Evolutionary conservation across 2,329 filamentous ascomycete genomes (phyloP), one percentile per base, ranked within the genome.

Genomic region (Akanthomyces lecanii): DNA sequence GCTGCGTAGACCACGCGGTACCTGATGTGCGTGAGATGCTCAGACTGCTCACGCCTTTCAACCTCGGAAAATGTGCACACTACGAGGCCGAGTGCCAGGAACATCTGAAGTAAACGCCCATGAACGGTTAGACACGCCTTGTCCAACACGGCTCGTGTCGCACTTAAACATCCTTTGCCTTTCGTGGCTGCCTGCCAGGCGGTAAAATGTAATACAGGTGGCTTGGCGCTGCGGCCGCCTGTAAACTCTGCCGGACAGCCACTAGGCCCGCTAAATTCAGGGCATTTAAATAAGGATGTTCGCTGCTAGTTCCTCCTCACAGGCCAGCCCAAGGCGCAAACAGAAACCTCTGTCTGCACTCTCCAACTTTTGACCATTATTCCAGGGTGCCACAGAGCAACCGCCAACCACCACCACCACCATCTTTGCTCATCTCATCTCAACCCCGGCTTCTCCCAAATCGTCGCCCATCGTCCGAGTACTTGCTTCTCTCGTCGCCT

Each of bases 211-310:
- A 40, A 16, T 10, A 40, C 16, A 33, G 28, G 48, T 51, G 28
- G 48, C 25, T 51, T 23, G 33, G 25, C 28, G 48, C 28, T 33
- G 48, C 25, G 28, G 40, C 54, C 18, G 23, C 23, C n/a, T 47
- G 54, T 47, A 56, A 30, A 30, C 23, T 45, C 38, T 25, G 21
- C 21, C 16, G 21, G 16, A 14, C 28, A 14, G 18, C 40, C 54
- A 23, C 40, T 6, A 14, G 48, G 25, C 38, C 47, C 45, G 57
- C 47, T 60, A 60, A 51, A 59, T 60, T n/a, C 48, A 60, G 48
- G 57, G 38, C 57, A 44, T 14, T 53, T 53, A 23, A 53, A 53
- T 53, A 53, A 53, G 16, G 51, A 53, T 53, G n/a, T 25, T 51
- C 51, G 33, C 51, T 40, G 51, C 18, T 30, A 36, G n/a, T 8